Conservation (phyloP, 2,329 filamentous ascomycete species). For the Alternaria solani region DNA sequence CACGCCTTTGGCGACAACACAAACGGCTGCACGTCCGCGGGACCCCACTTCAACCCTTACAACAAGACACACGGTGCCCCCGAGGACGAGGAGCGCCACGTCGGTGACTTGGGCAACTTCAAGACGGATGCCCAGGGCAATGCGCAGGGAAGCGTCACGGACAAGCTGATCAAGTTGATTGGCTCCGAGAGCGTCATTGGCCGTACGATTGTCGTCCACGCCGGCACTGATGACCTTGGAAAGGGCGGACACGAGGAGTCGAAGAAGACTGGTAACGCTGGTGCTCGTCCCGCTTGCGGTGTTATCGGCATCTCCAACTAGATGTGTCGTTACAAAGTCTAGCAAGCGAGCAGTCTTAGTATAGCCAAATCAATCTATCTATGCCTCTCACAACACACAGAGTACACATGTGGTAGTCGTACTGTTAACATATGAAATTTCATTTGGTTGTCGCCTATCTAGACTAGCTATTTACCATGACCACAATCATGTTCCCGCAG, state of each 20-base stretch:
- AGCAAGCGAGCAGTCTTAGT: background rate
- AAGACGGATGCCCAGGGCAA: slow-evolving; percentile 94
- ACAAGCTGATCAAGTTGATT: slow-evolving; percentile 93
- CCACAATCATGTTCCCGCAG: slow-evolving; percentile 1
- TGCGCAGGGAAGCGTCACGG: slow-evolving; percentile 78
- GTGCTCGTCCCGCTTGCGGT: slow-evolving; percentile 91
- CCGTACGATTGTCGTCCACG: slow-evolving; percentile 94
- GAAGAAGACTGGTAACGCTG: slow-evolving; percentile 98
- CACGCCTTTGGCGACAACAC: slow-evolving; percentile 99
- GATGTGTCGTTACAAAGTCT: background rate
- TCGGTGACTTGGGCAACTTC: slow-evolving; percentile 97
- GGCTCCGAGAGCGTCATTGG: slow-evolving; percentile 94
- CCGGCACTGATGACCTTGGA: slow-evolving; percentile 95
- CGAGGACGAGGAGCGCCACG: slow-evolving; percentile 83
- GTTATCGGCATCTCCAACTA: slow-evolving; percentile 81
- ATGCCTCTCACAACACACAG: background rate
- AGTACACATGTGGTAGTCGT: background rate
- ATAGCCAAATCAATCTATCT: background rate
- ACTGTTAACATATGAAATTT: background rate
- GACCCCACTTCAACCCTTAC: slow-evolving; percentile 98
- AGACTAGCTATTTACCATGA: slow-evolving; percentile 1
- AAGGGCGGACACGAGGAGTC: slow-evolving; percentile 92
- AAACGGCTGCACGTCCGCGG: slow-evolving; percentile 98
- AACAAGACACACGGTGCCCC: slow-evolving; percentile 92
- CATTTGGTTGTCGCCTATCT: slow-evolving; percentile 1